phyloP scores from a whole-genome alignment of 2,329 filamentous ascomycete species.

The Fusarium citri region DNA sequence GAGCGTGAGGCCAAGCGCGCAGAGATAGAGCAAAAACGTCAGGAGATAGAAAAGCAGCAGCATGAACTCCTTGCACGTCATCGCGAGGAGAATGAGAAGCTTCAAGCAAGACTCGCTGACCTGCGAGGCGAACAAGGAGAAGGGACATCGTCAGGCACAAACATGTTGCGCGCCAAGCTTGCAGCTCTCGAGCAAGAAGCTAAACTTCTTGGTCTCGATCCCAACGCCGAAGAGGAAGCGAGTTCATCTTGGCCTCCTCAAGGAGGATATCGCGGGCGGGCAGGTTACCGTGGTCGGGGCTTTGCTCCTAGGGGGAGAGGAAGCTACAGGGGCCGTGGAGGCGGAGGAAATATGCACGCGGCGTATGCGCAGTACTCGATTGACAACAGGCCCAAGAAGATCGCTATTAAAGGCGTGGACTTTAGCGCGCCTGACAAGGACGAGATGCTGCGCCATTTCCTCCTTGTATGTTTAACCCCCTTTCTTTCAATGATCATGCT shows the following conservation, averaged over 20 bases:
- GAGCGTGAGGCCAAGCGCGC: slow-evolving; percentile 72
- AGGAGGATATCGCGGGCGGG: slow-evolving; percentile 50
- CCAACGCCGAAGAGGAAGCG: slow-evolving; percentile 60
- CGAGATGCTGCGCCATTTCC: slow-evolving; percentile 76
- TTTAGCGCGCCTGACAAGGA: slow-evolving; percentile 72
- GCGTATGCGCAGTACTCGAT: slow-evolving; percentile 74
- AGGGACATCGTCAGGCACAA: slow-evolving; percentile 62
- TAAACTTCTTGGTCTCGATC: slow-evolving; percentile 74
- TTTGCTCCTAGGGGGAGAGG: slow-evolving; percentile 54
- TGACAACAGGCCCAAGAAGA: slow-evolving; percentile 78
- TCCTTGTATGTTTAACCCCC: slow-evolving; percentile 66
- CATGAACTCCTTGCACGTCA: slow-evolving; percentile 72
- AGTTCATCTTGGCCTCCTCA: slow-evolving; percentile 40
- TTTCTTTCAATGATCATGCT: neutral
- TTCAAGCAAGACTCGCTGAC: slow-evolving; percentile 65
- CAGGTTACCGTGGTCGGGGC: slow-evolving; percentile 38
- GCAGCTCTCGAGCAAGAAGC: slow-evolving; percentile 81
- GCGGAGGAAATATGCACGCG: slow-evolving; percentile 60
- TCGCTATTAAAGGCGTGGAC: slow-evolving; percentile 73
- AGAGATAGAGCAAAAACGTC: slow-evolving; percentile 70
- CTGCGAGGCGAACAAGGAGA: slow-evolving; percentile 47
- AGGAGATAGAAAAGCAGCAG: slow-evolving; percentile 73
- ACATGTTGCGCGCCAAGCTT: slow-evolving; percentile 76
- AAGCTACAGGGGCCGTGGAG: slow-evolving; percentile 55
- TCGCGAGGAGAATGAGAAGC: slow-evolving; percentile 72